Conservation (phyloP, 2,329 filamentous ascomycete genomes). For the Hawksworthiomyces lignivorus region DNA sequence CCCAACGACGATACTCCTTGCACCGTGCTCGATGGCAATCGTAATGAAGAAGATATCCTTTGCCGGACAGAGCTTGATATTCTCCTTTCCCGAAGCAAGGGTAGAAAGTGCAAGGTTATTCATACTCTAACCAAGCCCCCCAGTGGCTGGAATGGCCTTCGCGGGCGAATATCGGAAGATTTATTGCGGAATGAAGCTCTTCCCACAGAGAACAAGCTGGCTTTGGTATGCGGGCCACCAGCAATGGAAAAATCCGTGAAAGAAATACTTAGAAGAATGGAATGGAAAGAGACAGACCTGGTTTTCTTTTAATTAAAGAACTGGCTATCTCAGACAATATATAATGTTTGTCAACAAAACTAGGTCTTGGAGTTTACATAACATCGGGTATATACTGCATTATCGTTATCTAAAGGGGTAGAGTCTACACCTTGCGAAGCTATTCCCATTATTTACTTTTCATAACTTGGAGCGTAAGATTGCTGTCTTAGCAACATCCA, state of each 20-base stretch:
- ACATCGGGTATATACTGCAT: too few species aligned
- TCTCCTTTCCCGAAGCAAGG: not conserved
- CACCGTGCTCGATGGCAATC: slow-evolving; percentile 71
- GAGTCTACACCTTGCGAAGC: too few species aligned
- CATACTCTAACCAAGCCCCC: slow-evolving; percentile 61
- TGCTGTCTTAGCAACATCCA: too few species aligned
- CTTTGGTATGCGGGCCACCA: slow-evolving; percentile 4
- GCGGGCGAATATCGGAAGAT: slow-evolving; percentile 49
- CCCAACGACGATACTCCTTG: slow-evolving; percentile 57
- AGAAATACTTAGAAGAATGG: not conserved
- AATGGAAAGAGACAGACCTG: slow-evolving; percentile 1
- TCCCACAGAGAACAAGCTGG: not conserved
- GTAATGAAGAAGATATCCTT: slow-evolving; percentile 72
- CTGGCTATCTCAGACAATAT: too few species aligned
- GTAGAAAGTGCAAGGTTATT: slow-evolving; percentile 38
- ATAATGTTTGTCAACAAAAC: too few species aligned
- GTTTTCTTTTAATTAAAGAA: slow-evolving; percentile 5
- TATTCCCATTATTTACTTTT: too few species aligned
- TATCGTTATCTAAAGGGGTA: too few species aligned
- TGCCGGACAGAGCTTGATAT: slow-evolving; percentile 56
- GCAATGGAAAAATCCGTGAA: not conserved
- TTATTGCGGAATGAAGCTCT: not conserved
- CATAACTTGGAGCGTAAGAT: too few species aligned
- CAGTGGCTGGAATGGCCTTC: slow-evolving; percentile 58
- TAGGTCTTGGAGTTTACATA: too few species aligned